Percentiles rank a stretch among this genome's conserved stretches.
phyloP scores from a whole-genome alignment of 495 filamentous ascomycete genomes.

The Clohesyomyces aquaticus region DNA sequence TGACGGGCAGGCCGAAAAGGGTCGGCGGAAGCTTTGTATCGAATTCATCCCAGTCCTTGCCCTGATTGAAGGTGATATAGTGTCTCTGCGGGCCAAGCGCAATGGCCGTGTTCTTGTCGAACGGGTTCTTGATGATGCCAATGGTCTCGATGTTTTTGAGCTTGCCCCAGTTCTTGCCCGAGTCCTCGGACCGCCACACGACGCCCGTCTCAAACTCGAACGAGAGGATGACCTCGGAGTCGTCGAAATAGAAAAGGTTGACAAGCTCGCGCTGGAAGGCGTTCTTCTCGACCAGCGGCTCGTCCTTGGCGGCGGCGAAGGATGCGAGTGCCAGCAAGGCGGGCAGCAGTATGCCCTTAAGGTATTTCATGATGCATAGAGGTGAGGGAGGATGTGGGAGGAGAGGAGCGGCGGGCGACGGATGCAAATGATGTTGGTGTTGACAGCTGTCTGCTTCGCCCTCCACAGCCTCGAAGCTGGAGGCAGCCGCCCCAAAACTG shows the following conservation, averaged over 20 bases:
- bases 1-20: slow-evolving; percentile 53
- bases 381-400: slow-evolving; percentile 2
- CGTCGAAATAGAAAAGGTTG: slow-evolving; percentile 83
- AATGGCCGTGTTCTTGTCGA: slow-evolving; percentile 77
- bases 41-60: slow-evolving; percentile 78
- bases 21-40: slow-evolving; percentile 57
- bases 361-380: slow-evolving; percentile 41
- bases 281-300: slow-evolving; percentile 56
- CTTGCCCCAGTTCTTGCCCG: slow-evolving; percentile 72
- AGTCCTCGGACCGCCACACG: slow-evolving; percentile 74
- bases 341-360: slow-evolving; percentile 42
- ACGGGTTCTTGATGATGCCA: slow-evolving; percentile 71
- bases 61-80: slow-evolving; percentile 79
- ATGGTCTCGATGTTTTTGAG: slow-evolving; percentile 64
- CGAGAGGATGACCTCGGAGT: slow-evolving; percentile 75
- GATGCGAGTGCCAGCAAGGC: slow-evolving; percentile 38
- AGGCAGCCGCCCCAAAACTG: slow-evolving; percentile 28
- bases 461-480: slow-evolving; percentile 34
- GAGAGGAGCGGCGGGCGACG: slow-evolving; percentile 5
- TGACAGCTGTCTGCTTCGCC: slow-evolving; percentile 32
- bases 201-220: slow-evolving; percentile 58
- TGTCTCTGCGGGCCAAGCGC: slow-evolving; percentile 70
- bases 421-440: slow-evolving; percentile 1
- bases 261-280: slow-evolving; percentile 64
- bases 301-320: slow-evolving; percentile 50